phyloP scores from a whole-genome alignment of 1,284 basidiomycete species.

The Tylopilus orsonianus region DNA sequence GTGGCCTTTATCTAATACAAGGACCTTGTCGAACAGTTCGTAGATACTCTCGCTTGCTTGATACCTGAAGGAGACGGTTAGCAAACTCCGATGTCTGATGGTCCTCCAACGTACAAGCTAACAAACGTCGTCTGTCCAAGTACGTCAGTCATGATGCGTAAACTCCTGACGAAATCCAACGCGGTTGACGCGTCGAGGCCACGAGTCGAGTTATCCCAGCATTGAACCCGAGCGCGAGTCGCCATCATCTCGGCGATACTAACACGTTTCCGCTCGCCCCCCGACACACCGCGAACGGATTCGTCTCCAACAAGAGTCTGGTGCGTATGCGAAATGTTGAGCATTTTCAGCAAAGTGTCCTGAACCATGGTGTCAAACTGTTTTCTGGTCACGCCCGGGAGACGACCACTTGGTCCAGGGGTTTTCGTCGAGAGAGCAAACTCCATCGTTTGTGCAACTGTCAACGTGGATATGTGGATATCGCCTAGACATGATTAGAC shows the following conservation, averaged over 20 bases:
- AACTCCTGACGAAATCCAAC: conserved; percentile 70
- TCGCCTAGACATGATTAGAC: conserved; percentile 47
- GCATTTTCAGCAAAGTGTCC: conserved; percentile 68
- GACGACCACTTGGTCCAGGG: conserved; percentile 70
- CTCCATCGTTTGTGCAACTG: conserved; percentile 68
- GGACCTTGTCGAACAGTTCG: conserved; percentile 78
- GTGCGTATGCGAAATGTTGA: conserved; percentile 76
- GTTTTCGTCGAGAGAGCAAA: conserved; percentile 71
- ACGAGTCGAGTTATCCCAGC: conserved; percentile 82
- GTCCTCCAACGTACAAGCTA: conserved; percentile 53
- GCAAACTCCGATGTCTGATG: conserved; percentile 12
- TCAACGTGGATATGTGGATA: conserved; percentile 75
- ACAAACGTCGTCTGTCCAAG: conserved; percentile 77
- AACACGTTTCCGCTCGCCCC: conserved; percentile 86
- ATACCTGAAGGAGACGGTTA: conserved; percentile 48
- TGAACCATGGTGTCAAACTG: conserved; percentile 59
- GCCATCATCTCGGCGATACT: conserved; percentile 87
- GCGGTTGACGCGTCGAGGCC: conserved; percentile 88
- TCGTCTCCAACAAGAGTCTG: conserved; percentile 84
- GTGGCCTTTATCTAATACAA: conserved; percentile 78
- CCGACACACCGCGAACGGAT: conserved; percentile 82
- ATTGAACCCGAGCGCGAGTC: conserved; percentile 73
- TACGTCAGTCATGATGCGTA: conserved; percentile 79
- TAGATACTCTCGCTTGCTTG: conserved; percentile 81
- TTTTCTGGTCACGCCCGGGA: conserved; percentile 60